These are phyloP conservation scores for Lactuca saligna DNA, from an alignment of 129 eudicot species.

Conservation along the genomic window DNA sequence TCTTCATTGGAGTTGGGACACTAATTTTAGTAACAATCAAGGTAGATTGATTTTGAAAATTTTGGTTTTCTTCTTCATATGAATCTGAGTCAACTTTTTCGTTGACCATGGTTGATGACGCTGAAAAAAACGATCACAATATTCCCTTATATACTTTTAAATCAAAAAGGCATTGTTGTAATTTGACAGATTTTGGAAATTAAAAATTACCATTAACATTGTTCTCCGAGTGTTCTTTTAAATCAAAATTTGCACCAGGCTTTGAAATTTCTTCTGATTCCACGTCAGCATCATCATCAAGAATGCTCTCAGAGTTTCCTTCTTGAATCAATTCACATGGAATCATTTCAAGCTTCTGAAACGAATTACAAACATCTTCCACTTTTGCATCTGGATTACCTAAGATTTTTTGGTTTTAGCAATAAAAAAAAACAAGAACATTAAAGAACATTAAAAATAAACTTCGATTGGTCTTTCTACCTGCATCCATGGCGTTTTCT, in stretches of 20 bases:
- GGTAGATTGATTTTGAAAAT: no score
- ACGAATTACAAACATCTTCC: conserved; percentile 23
- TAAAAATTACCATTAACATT: no score
- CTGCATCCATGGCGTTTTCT: conserved; percentile 3
- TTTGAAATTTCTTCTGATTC: not conserved
- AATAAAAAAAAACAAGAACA: not conserved
- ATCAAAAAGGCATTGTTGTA: no score
- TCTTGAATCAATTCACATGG: not conserved
- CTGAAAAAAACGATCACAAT: not conserved
- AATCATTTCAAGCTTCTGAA: conserved; percentile 28
- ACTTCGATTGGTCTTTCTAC: no score
- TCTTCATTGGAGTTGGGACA: conserved; percentile 15
- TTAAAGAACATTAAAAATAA: no score
- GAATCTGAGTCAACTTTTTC: no score
- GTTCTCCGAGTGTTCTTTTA: no score
- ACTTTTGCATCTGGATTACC: conserved; percentile 12
- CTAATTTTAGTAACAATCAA: no score
- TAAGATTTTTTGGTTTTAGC: conserved; percentile 6
- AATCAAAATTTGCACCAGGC: no score
- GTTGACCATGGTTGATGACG: not conserved
- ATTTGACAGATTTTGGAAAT: no score
- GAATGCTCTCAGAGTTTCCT: not conserved
- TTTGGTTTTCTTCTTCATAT: not conserved
- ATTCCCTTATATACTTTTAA: no score
- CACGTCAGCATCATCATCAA: not conserved